These are phyloP conservation scores for Claviceps quebecensis DNA, from an alignment of 2,329 filamentous ascomycete genomes.

Conservation along the genomic window DNA sequence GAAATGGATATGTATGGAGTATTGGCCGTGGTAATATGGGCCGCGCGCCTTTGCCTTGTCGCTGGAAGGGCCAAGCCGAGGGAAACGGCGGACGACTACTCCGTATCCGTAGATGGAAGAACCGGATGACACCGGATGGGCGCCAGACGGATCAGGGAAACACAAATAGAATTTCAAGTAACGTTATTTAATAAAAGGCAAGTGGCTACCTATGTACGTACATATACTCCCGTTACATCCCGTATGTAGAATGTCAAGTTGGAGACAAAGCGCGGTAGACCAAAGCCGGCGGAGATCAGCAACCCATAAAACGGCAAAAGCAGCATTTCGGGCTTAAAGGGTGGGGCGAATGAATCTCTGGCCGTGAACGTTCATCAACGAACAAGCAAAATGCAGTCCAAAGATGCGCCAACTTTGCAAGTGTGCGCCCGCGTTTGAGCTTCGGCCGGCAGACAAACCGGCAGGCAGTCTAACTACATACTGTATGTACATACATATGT, in stretches of 20 bases:
- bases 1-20: conserved; percentile 1
- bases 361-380: too few relatives aligned
- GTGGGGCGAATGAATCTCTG: too few relatives aligned
- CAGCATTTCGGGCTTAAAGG: background rate
- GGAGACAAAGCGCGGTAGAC: too few relatives aligned
- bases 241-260: background rate
- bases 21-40: conserved; percentile 5
- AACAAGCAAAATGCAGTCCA: too few relatives aligned
- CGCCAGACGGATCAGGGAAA: conserved; percentile 6
- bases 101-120: background rate
- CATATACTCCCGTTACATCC: too few relatives aligned
- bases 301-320: background rate
- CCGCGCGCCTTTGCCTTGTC: background rate
- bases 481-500: too few relatives aligned
- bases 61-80: background rate
- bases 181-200: background rate
- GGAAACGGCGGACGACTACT: background rate
- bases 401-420: too few relatives aligned
- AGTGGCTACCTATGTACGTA: background rate
- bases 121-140: too few relatives aligned
- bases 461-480: too few relatives aligned
- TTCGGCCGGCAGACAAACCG: too few relatives aligned
- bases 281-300: too few relatives aligned
- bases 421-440: too few relatives aligned
- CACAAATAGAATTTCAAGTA: background rate